These are phyloP conservation scores for Pterula multifida DNA, from an alignment of 1,284 basidiomycete genomes.

Conservation along the genomic window DNA sequence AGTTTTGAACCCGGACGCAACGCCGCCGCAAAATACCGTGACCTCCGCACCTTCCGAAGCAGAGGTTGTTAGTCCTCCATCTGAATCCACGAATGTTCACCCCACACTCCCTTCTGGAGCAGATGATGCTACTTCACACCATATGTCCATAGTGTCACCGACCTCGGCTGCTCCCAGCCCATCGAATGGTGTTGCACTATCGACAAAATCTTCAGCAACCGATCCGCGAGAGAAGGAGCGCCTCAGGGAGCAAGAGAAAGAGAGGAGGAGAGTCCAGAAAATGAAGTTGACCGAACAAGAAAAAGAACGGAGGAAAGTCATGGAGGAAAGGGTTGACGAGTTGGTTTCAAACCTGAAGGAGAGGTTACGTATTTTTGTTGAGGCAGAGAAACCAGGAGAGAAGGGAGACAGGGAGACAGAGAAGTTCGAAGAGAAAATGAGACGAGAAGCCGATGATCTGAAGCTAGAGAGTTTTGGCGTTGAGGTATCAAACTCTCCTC, in stretches of 20 bases:
- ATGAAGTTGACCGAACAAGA: constrained; percentile 77
- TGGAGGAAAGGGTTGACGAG: constrained; percentile 64
- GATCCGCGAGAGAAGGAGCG: constrained; percentile 6
- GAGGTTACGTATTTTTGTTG: constrained; percentile 77
- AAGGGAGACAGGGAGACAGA: constrained; percentile 77
- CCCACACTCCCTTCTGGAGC: neutral
- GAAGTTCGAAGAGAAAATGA: constrained; percentile 69
- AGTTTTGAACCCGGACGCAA: constrained; percentile 38
- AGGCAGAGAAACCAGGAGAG: constrained; percentile 81
- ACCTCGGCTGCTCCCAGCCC: constrained; percentile 4
- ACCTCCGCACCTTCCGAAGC: constrained; percentile 9
- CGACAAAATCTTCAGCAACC: constrained; percentile 4
- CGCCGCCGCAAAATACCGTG: constrained; percentile 9
- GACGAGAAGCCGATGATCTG: constrained; percentile 86
- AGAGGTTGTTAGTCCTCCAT: constrained; percentile 5
- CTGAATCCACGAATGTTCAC: neutral
- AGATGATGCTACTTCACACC: neutral
- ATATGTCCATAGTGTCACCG: neutral
- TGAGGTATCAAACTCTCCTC: constrained; percentile 42
- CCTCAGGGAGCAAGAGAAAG: constrained; percentile 18
- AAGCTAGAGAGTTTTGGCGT: constrained; percentile 98
- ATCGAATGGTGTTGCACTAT: constrained; percentile 6
- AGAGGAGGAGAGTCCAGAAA: constrained; percentile 62
- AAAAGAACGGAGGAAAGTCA: constrained; percentile 64
- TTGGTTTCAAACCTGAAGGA: constrained; percentile 74